Evolutionary conservation across 2,329 filamentous ascomycete genomes (phyloP).

Genomic region (Aureobasidium lini): DNA sequence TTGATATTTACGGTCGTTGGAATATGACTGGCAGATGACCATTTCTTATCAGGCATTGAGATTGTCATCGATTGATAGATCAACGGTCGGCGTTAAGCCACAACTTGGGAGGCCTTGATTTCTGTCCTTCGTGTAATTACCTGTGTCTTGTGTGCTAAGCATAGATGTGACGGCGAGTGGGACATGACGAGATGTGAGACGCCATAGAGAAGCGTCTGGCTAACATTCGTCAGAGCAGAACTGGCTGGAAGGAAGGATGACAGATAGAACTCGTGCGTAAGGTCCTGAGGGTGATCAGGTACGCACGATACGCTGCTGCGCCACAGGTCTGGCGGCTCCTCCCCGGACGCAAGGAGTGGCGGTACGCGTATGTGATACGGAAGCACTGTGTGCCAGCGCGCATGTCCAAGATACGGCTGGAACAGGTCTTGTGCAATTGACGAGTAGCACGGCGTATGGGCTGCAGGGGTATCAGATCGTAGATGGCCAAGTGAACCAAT

Average conservation of each 20-base stretch:
- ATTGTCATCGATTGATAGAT: background rate
- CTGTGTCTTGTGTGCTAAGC: background rate
- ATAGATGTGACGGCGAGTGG: background rate
- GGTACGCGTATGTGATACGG: background rate
- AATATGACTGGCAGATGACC: background rate
- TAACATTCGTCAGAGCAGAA: background rate
- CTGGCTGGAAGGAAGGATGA: background rate
- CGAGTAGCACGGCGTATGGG: background rate
- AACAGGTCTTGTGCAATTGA: background rate
- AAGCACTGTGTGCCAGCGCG: background rate
- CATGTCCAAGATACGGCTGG: no score
- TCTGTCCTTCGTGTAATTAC: no score
- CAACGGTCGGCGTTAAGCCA: background rate
- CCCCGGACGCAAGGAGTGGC: background rate
- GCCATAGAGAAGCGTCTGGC: background rate
- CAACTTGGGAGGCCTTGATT: background rate
- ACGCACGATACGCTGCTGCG: background rate
- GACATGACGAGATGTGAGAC: background rate
- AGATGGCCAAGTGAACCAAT: background rate
- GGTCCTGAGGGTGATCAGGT: background rate
- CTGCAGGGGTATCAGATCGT: background rate
- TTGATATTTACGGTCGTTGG: background rate
- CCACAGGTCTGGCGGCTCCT: constrained; percentile 1
- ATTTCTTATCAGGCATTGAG: background rate
- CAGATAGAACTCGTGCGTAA: background rate